A percentile compares a stretch with the other conserved stretches of the same genome.
Evolutionary conservation across 441 rosid genomes (phyloP).

Genomic region (Francoa sonchifolia): DNA sequence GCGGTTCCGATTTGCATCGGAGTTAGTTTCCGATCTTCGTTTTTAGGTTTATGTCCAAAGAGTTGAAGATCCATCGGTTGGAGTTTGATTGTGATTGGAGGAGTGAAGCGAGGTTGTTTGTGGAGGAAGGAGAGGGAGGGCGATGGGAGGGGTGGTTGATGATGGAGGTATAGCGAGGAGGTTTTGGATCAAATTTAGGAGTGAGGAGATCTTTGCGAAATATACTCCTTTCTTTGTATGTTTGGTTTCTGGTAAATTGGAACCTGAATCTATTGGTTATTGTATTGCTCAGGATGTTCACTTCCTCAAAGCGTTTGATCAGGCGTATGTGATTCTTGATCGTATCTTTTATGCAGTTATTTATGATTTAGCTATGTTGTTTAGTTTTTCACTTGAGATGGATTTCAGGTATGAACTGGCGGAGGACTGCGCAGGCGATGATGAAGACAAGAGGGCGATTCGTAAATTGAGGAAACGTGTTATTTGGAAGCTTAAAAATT

Average conservation of each 20-base stretch:
- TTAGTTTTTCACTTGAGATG: background rate
- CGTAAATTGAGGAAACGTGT: constrained; percentile 34
- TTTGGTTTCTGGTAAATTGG: constrained; percentile 27
- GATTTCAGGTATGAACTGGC: constrained; percentile 36
- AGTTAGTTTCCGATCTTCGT: too few species aligned
- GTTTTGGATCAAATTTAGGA: constrained; percentile 26
- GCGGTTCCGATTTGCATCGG: too few species aligned
- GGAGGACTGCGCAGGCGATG: constrained; percentile 43
- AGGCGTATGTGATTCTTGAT: constrained; percentile 19
- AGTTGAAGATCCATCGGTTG: too few species aligned
- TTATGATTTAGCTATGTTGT: background rate
- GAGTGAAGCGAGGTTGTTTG: too few species aligned
- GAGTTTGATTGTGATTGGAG: too few species aligned
- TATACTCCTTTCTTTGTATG: constrained; percentile 33
- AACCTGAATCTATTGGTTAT: constrained; percentile 12
- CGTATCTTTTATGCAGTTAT: too few species aligned
- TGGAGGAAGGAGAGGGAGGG: too few species aligned
- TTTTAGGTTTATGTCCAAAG: too few species aligned
- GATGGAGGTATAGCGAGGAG: constrained; percentile 24
- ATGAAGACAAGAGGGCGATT: constrained; percentile 28
- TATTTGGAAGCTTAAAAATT: constrained; percentile 23
- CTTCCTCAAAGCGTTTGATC: constrained; percentile 25
- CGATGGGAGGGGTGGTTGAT: too few species aligned
- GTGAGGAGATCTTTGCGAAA: constrained; percentile 14
- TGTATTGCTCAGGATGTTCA: constrained; percentile 24